Evolutionary conservation across 1,284 basidiomycete species (phyloP).

Genomic region (Pyrrhoderma lamaoense): DNA sequence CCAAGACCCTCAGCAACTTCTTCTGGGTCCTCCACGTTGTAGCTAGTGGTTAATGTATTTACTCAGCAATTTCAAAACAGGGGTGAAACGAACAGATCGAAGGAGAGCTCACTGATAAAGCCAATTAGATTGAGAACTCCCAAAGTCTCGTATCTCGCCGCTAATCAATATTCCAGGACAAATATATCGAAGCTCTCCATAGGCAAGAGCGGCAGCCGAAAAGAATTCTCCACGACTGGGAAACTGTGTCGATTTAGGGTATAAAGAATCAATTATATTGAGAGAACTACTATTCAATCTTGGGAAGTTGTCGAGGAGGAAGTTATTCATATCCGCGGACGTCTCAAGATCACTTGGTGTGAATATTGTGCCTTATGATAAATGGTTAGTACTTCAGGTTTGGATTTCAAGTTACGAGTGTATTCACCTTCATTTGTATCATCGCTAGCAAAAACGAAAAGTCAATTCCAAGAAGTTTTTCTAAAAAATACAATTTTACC

Average conservation of each 20-base stretch:
- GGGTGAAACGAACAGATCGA: neutral
- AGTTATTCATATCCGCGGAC: conserved; percentile 18
- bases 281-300: conserved; percentile 16
- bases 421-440: conserved; percentile 19
- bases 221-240: conserved; percentile 18
- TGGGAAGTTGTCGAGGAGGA: conserved; percentile 20
- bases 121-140: conserved; percentile 12
- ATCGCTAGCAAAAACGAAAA: conserved; percentile 12
- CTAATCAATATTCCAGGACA: conserved; percentile 21
- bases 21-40: conserved; percentile 20
- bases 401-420: no score
- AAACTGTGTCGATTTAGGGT: conserved; percentile 18
- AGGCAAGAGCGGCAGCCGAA: conserved; percentile 18
- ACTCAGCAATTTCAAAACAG: neutral
- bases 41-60: conserved; percentile 9
- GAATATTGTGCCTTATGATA: conserved; percentile 17
- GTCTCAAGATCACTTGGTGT: conserved; percentile 17
- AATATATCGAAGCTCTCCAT: conserved; percentile 21
- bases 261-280: conserved; percentile 14
- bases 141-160: conserved; percentile 8
- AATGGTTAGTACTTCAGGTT: neutral
- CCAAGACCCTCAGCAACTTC: conserved; percentile 18
- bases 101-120: conserved; percentile 11
- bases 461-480: neutral
- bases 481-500: conserved; percentile 12